These are phyloP conservation scores for Meyerozyma carpophila DNA, from an alignment of 1,139 yeast species.

Conservation along the genomic window DNA sequence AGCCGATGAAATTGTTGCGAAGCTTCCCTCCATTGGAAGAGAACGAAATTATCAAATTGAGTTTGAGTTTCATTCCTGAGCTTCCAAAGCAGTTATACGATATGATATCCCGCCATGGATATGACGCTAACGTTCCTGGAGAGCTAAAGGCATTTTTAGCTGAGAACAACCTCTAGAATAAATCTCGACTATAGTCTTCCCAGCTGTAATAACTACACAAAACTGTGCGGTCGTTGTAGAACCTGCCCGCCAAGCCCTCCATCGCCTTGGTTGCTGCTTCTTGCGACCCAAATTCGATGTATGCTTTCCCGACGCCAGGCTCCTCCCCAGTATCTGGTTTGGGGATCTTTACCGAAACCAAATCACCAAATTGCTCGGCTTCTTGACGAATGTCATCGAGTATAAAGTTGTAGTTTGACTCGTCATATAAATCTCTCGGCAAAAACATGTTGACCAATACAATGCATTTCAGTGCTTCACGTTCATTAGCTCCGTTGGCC, in stretches of 20 bases:
- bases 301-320: slow-evolving; percentile 70
- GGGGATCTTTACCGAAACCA: slow-evolving; percentile 58
- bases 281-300: slow-evolving; percentile 53
- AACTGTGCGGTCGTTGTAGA: slow-evolving; percentile 66
- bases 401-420: slow-evolving; percentile 44
- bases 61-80: slow-evolving; percentile 75
- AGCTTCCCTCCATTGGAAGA: slow-evolving; percentile 72
- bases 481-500: slow-evolving; percentile 30
- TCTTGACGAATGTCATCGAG: slow-evolving; percentile 49
- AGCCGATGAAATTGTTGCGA: slow-evolving; percentile 72
- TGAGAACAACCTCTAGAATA: slow-evolving; percentile 11
- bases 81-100: slow-evolving; percentile 67
- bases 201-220: slow-evolving; percentile 61
- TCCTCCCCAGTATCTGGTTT: slow-evolving; percentile 51
- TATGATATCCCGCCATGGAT: slow-evolving; percentile 66
- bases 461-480: slow-evolving; percentile 50
- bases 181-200: slow-evolving; percentile 42
- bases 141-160: slow-evolving; percentile 25
- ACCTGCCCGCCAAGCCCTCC: slow-evolving; percentile 59
- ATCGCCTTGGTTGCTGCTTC: slow-evolving; percentile 55
- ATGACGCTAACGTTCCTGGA: slow-evolving; percentile 46
- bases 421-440: slow-evolving; percentile 57
- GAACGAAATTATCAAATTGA: slow-evolving; percentile 68
- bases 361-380: slow-evolving; percentile 48
- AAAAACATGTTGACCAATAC: slow-evolving; percentile 63